A percentile compares a stretch with the other conserved stretches of the same genome.
Evolutionary conservation across 139 green algal species (phyloP).

Genomic region (Yamagishiella unicocca): DNA sequence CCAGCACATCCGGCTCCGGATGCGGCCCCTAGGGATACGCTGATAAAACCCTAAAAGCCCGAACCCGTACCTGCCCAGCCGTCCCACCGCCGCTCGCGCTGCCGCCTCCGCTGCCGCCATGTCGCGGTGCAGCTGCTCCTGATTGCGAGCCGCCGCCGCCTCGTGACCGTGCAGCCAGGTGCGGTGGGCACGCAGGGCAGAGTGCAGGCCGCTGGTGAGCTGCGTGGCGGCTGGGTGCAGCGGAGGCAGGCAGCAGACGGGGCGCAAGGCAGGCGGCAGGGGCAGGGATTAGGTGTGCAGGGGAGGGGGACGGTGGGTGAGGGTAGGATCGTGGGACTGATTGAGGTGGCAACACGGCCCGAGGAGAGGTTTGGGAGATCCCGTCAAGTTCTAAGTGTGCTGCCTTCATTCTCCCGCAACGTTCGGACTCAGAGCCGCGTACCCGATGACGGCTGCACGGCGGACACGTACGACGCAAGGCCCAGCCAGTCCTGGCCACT

Average conservation of each 20-base stretch:
- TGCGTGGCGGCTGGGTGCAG: not conserved
- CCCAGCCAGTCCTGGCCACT: not conserved
- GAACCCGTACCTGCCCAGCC: constrained; percentile 4
- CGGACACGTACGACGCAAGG: not conserved
- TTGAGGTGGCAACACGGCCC: too few relatives aligned
- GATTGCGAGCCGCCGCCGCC: not conserved
- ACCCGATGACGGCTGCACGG: not conserved
- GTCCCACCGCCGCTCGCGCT: not conserved
- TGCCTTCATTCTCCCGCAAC: too few relatives aligned
- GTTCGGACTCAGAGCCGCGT: not conserved
- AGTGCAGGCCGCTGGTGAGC: not conserved
- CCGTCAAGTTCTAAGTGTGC: too few relatives aligned
- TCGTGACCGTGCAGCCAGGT: not conserved
- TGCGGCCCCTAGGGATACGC: too few relatives aligned
- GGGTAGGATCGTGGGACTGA: too few relatives aligned
- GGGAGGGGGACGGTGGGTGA: too few relatives aligned
- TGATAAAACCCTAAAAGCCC: not conserved
- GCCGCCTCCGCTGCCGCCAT: not conserved
- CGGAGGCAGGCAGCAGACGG: too few relatives aligned
- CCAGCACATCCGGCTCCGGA: too few relatives aligned
- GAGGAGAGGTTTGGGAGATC: too few relatives aligned
- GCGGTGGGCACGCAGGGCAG: not conserved
- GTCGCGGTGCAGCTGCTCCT: not conserved
- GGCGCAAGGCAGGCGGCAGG: too few relatives aligned
- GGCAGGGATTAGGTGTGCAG: too few relatives aligned